A percentile compares a stretch with the other conserved stretches of the same genome.
phyloP scores from a whole-genome alignment of 176 grass and related monocot species.

The Cocos nucifera region DNA sequence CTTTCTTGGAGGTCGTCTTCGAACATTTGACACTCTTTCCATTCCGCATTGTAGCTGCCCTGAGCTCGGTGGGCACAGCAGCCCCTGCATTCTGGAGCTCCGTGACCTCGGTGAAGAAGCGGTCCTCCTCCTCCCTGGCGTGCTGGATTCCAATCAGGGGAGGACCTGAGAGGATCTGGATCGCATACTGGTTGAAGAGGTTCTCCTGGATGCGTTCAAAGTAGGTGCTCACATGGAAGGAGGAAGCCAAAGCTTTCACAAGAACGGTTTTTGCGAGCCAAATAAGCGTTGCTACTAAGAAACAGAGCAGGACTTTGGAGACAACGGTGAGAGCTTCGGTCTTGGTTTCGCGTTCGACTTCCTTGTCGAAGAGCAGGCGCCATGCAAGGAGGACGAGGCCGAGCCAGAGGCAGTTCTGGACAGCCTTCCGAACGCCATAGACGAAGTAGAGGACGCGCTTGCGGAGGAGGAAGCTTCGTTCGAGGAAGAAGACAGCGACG shows the following conservation, averaged over 20 bases:
- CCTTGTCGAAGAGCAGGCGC: slow-evolving; percentile 61
- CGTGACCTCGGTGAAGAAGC: slow-evolving; percentile 40
- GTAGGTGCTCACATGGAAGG: slow-evolving; percentile 70
- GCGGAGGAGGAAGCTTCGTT: slow-evolving; percentile 63
- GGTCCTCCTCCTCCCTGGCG: slow-evolving; percentile 29
- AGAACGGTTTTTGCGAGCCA: slow-evolving; percentile 35
- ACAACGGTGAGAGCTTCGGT: slow-evolving; percentile 9
- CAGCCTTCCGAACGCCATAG: slow-evolving; percentile 51
- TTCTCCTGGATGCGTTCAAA: slow-evolving; percentile 84
- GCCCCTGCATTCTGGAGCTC: slow-evolving; percentile 49
- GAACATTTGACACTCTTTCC: slow-evolving; percentile 21
- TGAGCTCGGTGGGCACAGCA: slow-evolving; percentile 39
- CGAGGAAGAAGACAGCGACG: slow-evolving; percentile 47
- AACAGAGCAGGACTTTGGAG: no score
- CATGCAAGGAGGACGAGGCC: slow-evolving; percentile 60
- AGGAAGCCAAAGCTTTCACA: slow-evolving; percentile 30
- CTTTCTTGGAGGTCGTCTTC: slow-evolving; percentile 17
- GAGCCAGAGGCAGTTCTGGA: slow-evolving; percentile 69
- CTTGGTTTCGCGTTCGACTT: slow-evolving; percentile 27
- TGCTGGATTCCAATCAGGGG: slow-evolving; percentile 32
- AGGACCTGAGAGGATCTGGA: slow-evolving; percentile 59
- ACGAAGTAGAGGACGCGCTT: slow-evolving; percentile 89
- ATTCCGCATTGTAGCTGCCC: slow-evolving; percentile 8
- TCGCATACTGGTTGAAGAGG: slow-evolving; percentile 63
- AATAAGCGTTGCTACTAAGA: no score